Percentiles rank a stretch among this genome's conserved stretches.
These are phyloP conservation scores for Harringtonia aguacate DNA, from an alignment of 2,329 filamentous ascomycete species.

Conservation along the genomic window DNA sequence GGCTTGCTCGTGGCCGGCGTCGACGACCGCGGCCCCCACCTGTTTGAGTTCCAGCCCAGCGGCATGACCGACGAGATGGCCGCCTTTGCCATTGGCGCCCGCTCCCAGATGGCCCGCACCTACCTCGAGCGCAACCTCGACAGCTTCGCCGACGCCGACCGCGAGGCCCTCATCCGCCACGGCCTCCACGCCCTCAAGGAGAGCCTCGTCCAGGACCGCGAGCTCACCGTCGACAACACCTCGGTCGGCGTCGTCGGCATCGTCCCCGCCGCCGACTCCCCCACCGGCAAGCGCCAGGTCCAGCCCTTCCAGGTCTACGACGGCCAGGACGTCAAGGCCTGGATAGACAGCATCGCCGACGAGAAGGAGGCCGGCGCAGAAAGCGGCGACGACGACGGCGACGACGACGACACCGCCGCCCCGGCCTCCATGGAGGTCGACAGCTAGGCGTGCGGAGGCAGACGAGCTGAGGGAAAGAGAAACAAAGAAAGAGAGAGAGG, in stretches of 20 bases:
- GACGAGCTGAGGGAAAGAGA: too few relatives aligned
- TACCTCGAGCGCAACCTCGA: conserved; percentile 92
- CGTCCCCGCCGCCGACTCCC: conserved; percentile 41
- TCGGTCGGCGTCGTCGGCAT: conserved; percentile 77
- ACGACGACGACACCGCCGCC: conserved; percentile 24
- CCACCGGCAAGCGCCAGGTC: conserved; percentile 41
- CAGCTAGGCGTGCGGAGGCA: conserved; percentile 15
- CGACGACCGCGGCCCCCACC: conserved; percentile 85
- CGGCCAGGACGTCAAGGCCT: conserved; percentile 73
- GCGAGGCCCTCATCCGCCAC: conserved; percentile 85
- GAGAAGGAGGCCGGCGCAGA: conserved; percentile 38
- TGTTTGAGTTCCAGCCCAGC: conserved; percentile 96
- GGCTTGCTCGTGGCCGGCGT: conserved; percentile 87
- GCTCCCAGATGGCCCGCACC: conserved; percentile 94
- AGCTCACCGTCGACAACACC: conserved; percentile 94
- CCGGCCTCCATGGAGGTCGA: conserved; percentile 32
- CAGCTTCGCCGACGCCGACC: conserved; percentile 61
- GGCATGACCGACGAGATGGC: conserved; percentile 97
- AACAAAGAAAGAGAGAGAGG: too few relatives aligned
- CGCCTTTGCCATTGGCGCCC: conserved; percentile 89
- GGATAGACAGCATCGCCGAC: conserved; percentile 64
- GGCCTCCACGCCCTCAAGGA: conserved; percentile 88
- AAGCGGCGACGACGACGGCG: conserved; percentile 29
- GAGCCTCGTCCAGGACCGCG: conserved; percentile 91
- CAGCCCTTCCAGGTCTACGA: conserved; percentile 89